These are phyloP conservation scores for Fusarium protoensiforme DNA, from an alignment of 2,329 filamentous ascomycete genomes.

Conservation along the genomic window DNA sequence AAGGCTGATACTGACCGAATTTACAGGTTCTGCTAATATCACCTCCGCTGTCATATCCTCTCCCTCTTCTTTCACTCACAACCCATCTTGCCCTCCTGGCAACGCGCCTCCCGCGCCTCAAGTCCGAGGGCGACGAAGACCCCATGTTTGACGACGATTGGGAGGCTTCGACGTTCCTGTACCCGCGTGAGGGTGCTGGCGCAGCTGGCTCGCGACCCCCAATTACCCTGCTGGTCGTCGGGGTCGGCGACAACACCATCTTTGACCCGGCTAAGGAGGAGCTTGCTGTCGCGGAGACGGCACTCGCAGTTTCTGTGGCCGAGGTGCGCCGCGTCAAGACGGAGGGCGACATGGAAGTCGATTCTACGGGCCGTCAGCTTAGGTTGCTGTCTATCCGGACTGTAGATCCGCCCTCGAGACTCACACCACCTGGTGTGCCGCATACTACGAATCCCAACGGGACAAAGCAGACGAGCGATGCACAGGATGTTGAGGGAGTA, in stretches of 20 bases:
- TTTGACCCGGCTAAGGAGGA: slow-evolving; percentile 95
- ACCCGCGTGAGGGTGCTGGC: slow-evolving; percentile 62
- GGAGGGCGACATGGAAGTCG: slow-evolving; percentile 54
- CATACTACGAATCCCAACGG: slow-evolving; percentile 66
- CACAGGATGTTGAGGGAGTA: slow-evolving; percentile 74
- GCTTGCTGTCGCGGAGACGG: slow-evolving; percentile 89
- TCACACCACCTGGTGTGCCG: slow-evolving; percentile 77
- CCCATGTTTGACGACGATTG: slow-evolving; percentile 99
- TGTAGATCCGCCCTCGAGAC: slow-evolving; percentile 77
- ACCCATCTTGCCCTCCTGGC: slow-evolving; percentile 93
- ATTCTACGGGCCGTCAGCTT: slow-evolving; percentile 57
- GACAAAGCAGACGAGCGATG: slow-evolving; percentile 54
- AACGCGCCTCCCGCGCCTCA: slow-evolving; percentile 84
- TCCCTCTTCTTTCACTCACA: slow-evolving; percentile 91
- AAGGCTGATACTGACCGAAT: not conserved
- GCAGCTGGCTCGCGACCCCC: slow-evolving; percentile 70
- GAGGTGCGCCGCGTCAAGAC: slow-evolving; percentile 49
- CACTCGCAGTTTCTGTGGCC: slow-evolving; percentile 85
- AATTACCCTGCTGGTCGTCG: slow-evolving; percentile 89
- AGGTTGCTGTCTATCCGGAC: slow-evolving; percentile 76
- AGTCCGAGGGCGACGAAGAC: slow-evolving; percentile 93
- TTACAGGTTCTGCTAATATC: slow-evolving; percentile 88
- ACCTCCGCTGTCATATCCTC: slow-evolving; percentile 90
- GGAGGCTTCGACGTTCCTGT: slow-evolving; percentile 84
- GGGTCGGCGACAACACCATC: slow-evolving; percentile 87